Evolutionary conservation across 2,329 filamentous ascomycete genomes (phyloP), one percentile per base, ranked within the genome.

Genomic region (Fusarium nanum): DNA sequence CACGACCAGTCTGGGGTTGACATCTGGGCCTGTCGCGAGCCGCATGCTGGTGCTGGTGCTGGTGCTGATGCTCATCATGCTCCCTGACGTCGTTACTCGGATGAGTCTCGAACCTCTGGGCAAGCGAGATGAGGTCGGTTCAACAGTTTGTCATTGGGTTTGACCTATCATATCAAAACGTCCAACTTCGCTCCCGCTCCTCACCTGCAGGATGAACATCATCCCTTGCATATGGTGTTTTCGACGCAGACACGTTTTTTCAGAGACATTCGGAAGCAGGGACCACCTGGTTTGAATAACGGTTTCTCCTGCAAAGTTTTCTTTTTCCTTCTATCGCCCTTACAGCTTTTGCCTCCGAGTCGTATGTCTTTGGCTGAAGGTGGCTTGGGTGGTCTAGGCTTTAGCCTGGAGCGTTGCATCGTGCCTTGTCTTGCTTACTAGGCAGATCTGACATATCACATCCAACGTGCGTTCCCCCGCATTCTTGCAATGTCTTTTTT

Each of bases 401-500:
- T 30, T 56, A 56, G 55, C 64, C 60, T 68, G 42, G 53, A 69
- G 56, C 56, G 64, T 73, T 52, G 64, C 59, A 75, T 75, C 57
- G 68, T 74, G 50, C 69, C 73, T 47, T 67, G 62, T 62, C 60
- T 68, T 71, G 55, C 53, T 59, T 60, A 66, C 63, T 69, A 70
- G 62, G 47, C 59, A 61, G 52, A 75, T 70, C 63, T 73, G 71
- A 75, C 72, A 67, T 37, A 64, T 75, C 73, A 75, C 27, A 54
- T 58, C 25, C 28, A 64, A 34, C 30, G 44, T 68, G 53, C 59
- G 40, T 52, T 75, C 64, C 73, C 71, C 73, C 73, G 71, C 73
- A 75, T 75, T 74, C 62, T 66, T 57, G 60, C 30, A 41, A 56
- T 57, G 58, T 59, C 40, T 44, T 52, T 30, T 52, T 11, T 7